Base-by-base conservation (phyloP, 371 early-diverging fungal genomes). In the Mortierella sp. region DNA sequence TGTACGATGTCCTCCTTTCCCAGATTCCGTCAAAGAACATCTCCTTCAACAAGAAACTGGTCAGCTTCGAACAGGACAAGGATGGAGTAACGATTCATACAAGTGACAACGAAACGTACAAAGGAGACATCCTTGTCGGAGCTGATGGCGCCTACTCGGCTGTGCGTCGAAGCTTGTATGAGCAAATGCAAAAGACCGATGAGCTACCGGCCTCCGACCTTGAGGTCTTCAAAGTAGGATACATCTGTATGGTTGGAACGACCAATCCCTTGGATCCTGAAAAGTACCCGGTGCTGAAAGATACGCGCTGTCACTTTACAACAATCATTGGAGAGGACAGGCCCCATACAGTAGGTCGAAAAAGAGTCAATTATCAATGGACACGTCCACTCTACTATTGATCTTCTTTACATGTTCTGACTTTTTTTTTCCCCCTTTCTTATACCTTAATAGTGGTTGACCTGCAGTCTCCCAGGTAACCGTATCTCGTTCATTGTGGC, bases 371-470 rank as follows among this genome's bases (percentile, higher is more conserved):
- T n/a, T n/a, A n/a, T n/a, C n/a, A n/a, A n/a, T n/a, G n/a, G n/a
- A n/a, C n/a, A n/a, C n/a, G n/a, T n/a, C n/a, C n/a, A n/a, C n/a
- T n/a, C n/a, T n/a, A n/a, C n/a, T n/a, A n/a, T n/a, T n/a, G n/a
- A n/a, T n/a, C n/a, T n/a, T n/a, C n/a, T n/a, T n/a, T n/a, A n/a
- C n/a, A n/a, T n/a, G 34, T 7, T 7, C 34, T 34, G 10, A 34
- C 34, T 34, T 34, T 34, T 4, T 34, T 34, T 34, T 34, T n/a
- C n/a, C n/a, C n/a, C n/a, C n/a, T n/a, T n/a, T n/a, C n/a, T n/a
- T n/a, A n/a, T n/a, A n/a, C n/a, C n/a, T n/a, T n/a, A 34, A 34
- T 8, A 54, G 56, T 56, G 56, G 21, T 16, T 43, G 21, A 43
- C 45, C 39, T 18, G 16, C 10, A 56, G 43, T 1, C 43, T 56